Evolutionary conservation across 768 basidiomycete species (phyloP).

Genomic region (Leccinum sublutescens): DNA sequence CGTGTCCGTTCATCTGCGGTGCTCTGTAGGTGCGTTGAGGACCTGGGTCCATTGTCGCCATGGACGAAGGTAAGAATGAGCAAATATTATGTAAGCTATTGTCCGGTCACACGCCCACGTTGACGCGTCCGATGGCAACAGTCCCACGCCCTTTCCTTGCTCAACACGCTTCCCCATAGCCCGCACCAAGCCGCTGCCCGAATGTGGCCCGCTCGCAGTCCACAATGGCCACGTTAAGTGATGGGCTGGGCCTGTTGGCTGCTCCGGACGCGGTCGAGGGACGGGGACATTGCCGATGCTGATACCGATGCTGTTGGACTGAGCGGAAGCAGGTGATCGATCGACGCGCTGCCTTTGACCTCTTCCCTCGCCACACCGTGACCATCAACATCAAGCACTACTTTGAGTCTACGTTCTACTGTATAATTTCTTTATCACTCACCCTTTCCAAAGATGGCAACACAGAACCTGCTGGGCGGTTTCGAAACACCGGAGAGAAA

Average conservation of each 20-base stretch:
- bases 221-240: neutral
- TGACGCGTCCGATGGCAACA: no score
- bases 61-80: conserved; percentile 2
- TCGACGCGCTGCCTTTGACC: neutral
- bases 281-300: no score
- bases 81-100: neutral
- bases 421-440: neutral
- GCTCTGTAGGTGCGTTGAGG: conserved; percentile 22
- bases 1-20: conserved; percentile 20
- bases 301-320: neutral
- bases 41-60: conserved; percentile 28
- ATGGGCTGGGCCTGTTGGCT: no score
- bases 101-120: neutral
- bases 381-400: neutral
- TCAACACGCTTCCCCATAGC: no score
- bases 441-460: neutral
- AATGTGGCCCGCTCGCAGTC: neutral
- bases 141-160: no score
- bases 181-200: no score
- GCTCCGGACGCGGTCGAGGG: no score
- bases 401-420: neutral
- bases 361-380: neutral
- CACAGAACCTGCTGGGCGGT: neutral
- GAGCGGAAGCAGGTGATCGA: neutral
- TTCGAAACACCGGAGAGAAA: neutral